Evolutionary conservation across 768 basidiomycete species (phyloP).

Genomic region (Dentipellis fragilis): DNA sequence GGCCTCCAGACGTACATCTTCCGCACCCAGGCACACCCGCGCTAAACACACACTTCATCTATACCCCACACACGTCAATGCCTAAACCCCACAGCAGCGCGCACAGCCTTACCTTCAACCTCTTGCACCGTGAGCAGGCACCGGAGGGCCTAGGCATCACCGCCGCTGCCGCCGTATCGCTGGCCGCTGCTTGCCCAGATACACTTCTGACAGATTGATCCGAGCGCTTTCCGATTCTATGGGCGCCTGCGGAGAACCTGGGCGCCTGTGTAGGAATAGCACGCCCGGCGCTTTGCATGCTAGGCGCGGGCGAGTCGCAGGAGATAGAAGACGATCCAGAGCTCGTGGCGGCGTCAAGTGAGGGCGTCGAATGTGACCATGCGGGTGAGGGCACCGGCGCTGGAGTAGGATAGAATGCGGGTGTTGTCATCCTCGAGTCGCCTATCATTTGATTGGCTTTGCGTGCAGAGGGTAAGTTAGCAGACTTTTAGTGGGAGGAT

Average conservation of each 20-base stretch:
- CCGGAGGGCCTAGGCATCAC: slow-evolving; percentile 10
- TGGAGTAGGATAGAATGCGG: not conserved
- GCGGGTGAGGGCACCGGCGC: not conserved
- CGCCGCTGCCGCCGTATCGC: not conserved
- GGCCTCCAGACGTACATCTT: slow-evolving; percentile 16
- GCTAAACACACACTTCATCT: slow-evolving; percentile 12
- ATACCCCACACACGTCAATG: not conserved
- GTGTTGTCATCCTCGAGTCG: not conserved
- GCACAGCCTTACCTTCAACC: slow-evolving; percentile 15
- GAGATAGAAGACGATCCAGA: not conserved
- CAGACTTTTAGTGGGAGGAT: not conserved
- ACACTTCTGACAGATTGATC: not conserved
- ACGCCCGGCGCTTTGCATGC: not conserved
- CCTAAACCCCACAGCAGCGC: not conserved
- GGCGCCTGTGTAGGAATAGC: not conserved
- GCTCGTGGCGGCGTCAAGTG: not conserved
- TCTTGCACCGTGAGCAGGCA: slow-evolving; percentile 19
- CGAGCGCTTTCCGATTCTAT: not conserved
- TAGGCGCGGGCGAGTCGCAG: not conserved
- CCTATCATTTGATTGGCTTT: not conserved
- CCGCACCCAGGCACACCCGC: slow-evolving; percentile 6
- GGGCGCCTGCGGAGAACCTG: not conserved
- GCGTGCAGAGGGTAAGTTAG: not conserved
- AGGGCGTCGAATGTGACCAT: not conserved
- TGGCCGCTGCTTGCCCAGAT: not conserved